phyloP scores from a whole-genome alignment of 371 early-diverging fungal genomes.

The Massospora cicadina region DNA sequence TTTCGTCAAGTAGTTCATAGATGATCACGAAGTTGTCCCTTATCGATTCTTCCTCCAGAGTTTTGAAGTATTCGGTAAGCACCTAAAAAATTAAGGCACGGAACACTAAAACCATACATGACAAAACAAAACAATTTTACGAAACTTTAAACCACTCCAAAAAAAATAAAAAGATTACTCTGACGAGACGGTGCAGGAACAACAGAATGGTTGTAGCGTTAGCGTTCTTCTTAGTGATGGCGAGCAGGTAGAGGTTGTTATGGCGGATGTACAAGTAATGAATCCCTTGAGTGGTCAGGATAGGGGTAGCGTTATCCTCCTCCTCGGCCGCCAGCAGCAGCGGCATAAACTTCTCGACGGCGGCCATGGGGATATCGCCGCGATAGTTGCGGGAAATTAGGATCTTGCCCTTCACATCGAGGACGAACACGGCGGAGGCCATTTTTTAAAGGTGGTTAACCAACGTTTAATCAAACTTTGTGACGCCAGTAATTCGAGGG shows the following conservation, averaged over 20 bases:
- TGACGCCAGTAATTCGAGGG: too few relatives aligned
- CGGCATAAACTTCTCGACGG: constrained; percentile 94
- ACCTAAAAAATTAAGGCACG: constrained; percentile 25
- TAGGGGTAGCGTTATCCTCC: constrained; percentile 72
- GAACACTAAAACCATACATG: background rate
- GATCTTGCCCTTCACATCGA: constrained; percentile 91
- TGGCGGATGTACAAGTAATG: constrained; percentile 85
- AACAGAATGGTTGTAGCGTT: constrained; percentile 89
- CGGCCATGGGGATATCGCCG: constrained; percentile 85
- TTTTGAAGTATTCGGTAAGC: constrained; percentile 93
- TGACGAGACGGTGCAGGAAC: constrained; percentile 81
- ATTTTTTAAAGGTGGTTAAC: too few relatives aligned
- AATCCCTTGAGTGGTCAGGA: constrained; percentile 86
- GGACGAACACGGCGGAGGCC: constrained; percentile 66
- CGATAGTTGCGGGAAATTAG: constrained; percentile 86
- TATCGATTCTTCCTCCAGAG: constrained; percentile 94
- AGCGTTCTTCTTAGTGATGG: constrained; percentile 89
- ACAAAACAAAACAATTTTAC: too few relatives aligned
- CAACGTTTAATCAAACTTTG: too few relatives aligned
- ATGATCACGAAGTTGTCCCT: constrained; percentile 89
- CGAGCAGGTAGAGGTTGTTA: constrained; percentile 85
- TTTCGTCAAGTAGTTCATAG: constrained; percentile 96
- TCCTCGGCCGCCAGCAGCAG: constrained; percentile 85
- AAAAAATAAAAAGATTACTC: constrained; percentile 19
- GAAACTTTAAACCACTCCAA: background rate